phyloP scores from a whole-genome alignment of 495 filamentous ascomycete genomes.

The Xylaria bambusicola region DNA sequence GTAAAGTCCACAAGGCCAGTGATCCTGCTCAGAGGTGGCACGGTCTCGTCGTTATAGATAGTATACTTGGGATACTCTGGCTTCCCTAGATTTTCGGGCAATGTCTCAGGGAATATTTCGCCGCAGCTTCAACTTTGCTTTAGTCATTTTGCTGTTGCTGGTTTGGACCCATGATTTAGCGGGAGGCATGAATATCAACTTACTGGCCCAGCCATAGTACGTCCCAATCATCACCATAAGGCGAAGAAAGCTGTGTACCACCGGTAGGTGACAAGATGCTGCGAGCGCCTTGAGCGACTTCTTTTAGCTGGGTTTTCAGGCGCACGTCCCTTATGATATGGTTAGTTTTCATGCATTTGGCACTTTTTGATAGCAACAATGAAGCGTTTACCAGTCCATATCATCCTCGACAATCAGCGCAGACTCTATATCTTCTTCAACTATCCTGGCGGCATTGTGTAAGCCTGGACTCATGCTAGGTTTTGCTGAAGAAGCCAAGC shows the following conservation, averaged over 20 bases:
- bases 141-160: background rate
- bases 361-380: background rate
- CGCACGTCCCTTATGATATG: constrained; percentile 34
- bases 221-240: constrained; percentile 42
- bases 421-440: constrained; percentile 38
- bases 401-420: constrained; percentile 49
- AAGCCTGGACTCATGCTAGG: too few species aligned
- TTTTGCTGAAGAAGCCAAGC: constrained; percentile 2
- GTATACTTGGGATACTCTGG: constrained; percentile 12
- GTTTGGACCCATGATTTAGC: background rate
- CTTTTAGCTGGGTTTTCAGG: constrained; percentile 34
- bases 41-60: constrained; percentile 28
- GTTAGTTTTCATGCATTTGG: background rate
- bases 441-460: constrained; percentile 24
- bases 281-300: constrained; percentile 24
- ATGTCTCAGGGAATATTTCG: constrained; percentile 19
- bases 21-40: constrained; percentile 24
- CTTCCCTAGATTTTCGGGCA: constrained; percentile 20
- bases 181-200: background rate
- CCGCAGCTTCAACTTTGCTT: constrained; percentile 26
- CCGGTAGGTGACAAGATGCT: constrained; percentile 18
- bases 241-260: constrained; percentile 16
- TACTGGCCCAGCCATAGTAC: constrained; percentile 37
- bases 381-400: constrained; percentile 35
- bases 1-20: constrained; percentile 27